A percentile compares a stretch with the other conserved stretches of the same genome.
Conservation (phyloP, 177 flowering plant genomes). For the Vitis hybrid region DNA sequence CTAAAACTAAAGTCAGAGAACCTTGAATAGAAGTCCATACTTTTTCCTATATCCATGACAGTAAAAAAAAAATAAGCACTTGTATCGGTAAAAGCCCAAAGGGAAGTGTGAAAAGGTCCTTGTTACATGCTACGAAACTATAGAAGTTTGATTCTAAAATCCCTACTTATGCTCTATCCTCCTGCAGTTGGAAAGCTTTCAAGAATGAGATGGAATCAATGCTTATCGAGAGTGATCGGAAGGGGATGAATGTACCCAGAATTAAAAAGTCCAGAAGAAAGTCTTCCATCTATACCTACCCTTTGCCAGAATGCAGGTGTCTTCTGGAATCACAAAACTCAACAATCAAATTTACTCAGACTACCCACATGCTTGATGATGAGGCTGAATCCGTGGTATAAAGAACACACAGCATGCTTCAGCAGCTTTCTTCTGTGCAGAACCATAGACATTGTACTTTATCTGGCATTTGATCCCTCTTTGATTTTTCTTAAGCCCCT, state of each 20-base stretch:
- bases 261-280: slow-evolving; percentile 43
- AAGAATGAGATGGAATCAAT: slow-evolving; percentile 64
- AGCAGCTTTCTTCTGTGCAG: slow-evolving; percentile 3
- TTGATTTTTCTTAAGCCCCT: neutral
- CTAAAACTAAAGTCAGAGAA: too few species aligned
- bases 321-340: slow-evolving; percentile 37
- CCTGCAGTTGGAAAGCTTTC: slow-evolving; percentile 70
- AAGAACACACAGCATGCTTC: neutral
- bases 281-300: slow-evolving; percentile 60
- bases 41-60: too few species aligned
- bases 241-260: slow-evolving; percentile 58
- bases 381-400: neutral
- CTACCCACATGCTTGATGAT: slow-evolving; percentile 15
- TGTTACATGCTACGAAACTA: too few species aligned
- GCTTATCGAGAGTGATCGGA: slow-evolving; percentile 72
- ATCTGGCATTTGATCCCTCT: too few species aligned
- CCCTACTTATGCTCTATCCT: slow-evolving; percentile 1
- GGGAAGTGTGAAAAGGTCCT: too few species aligned
- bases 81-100: too few species aligned
- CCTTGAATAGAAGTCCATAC: too few species aligned
- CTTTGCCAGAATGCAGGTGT: slow-evolving; percentile 78
- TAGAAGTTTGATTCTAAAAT: too few species aligned
- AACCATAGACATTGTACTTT: neutral
- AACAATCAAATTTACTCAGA: slow-evolving; percentile 14
- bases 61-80: too few species aligned